Evolutionary conservation across 371 early-diverging fungal species (phyloP).

Genomic region (Capillidium heterosporum): DNA sequence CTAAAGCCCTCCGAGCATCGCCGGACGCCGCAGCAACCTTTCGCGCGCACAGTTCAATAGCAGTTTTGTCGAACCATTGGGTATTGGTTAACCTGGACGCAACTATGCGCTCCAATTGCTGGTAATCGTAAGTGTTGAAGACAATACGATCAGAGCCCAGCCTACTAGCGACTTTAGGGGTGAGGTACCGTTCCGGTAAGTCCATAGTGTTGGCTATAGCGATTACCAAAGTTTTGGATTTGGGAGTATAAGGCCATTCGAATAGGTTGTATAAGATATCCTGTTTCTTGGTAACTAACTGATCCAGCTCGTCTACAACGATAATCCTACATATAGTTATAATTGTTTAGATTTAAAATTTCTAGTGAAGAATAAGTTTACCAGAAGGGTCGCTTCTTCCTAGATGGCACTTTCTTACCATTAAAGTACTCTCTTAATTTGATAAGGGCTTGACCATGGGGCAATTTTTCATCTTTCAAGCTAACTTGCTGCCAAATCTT

Average conservation of each 20-base stretch:
- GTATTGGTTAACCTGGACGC: constrained; percentile 55
- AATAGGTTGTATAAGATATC: constrained; percentile 94
- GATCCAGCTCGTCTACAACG: constrained; percentile 94
- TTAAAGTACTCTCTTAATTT: constrained; percentile 51
- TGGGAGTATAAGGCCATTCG: constrained; percentile 81
- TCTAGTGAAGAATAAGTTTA: background rate
- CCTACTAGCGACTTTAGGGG: constrained; percentile 84
- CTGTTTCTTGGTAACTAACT: constrained; percentile 83
- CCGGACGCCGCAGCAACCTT: constrained; percentile 92
- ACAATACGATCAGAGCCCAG: constrained; percentile 70
- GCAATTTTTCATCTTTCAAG: constrained; percentile 37
- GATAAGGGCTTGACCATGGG: constrained; percentile 56
- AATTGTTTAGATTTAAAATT: background rate
- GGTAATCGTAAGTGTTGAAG: constrained; percentile 75
- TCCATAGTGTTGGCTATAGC: constrained; percentile 99
- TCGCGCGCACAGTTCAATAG: constrained; percentile 83
- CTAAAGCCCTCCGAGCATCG: constrained; percentile 90
- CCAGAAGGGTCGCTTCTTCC: constrained; percentile 1
- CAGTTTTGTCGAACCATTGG: constrained; percentile 54
- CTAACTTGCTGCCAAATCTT: constrained; percentile 53
- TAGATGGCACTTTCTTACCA: constrained; percentile 15
- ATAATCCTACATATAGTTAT: constrained; percentile 42
- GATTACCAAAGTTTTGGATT: constrained; percentile 73
- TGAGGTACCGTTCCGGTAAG: constrained; percentile 83
- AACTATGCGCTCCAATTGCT: constrained; percentile 71